phyloP scores from a whole-genome alignment of 805 yeast species.

The Myxozyma monticola region DNA sequence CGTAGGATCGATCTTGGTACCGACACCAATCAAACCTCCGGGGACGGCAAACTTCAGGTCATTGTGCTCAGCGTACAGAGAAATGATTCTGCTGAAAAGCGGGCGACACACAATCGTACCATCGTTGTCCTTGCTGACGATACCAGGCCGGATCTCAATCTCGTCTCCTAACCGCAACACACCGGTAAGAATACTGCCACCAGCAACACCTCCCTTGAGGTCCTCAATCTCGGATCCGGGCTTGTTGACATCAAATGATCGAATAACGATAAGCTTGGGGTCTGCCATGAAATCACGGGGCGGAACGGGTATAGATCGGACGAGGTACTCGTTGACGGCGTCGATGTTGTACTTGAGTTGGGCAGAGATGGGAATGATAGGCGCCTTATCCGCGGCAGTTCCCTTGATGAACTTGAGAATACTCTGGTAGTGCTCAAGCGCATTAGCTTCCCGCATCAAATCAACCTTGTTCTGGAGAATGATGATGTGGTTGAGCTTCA shows the following conservation, averaged over 20 bases:
- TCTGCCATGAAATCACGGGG: constrained; percentile 90
- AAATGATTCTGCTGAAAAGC: constrained; percentile 88
- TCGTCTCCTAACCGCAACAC: constrained; percentile 97
- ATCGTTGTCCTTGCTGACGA: constrained; percentile 89
- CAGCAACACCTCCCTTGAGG: constrained; percentile 99
- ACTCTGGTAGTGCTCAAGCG: constrained; percentile 91
- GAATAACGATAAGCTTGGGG: constrained; percentile 93
- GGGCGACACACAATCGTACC: constrained; percentile 92
- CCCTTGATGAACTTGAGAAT: constrained; percentile 92
- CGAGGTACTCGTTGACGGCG: constrained; percentile 96
- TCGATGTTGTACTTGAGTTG: constrained; percentile 98
- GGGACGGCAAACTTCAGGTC: constrained; percentile 99
- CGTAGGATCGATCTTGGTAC: constrained; percentile 98
- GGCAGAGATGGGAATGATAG: constrained; percentile 97
- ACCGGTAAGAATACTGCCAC: constrained; percentile 97
- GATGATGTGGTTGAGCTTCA: constrained; percentile 95
- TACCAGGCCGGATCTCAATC: constrained; percentile 98
- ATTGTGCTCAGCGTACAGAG: constrained; percentile 95
- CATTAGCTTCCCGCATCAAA: constrained; percentile 95
- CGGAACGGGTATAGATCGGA: constrained; percentile 93
- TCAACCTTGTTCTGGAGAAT: constrained; percentile 98
- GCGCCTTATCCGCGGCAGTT: constrained; percentile 98
- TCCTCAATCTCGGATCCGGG: constrained; percentile 98
- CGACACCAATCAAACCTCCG: constrained; percentile 99
- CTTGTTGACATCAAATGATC: constrained; percentile 97